phyloP scores from a whole-genome alignment of 805 yeast genomes.

The Wickerhamomyces kurtzmanii region DNA sequence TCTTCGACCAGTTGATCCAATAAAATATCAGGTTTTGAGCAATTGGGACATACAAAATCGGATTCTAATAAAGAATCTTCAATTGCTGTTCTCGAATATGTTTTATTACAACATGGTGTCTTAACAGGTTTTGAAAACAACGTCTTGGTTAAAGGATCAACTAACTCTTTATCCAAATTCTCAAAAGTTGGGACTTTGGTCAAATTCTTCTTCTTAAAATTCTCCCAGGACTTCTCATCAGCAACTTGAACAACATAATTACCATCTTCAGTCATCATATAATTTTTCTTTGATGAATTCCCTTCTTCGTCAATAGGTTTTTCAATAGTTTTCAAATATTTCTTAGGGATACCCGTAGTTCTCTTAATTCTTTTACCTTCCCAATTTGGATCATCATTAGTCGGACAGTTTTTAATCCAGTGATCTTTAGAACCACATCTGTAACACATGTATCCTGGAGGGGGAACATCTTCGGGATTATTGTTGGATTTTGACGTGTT shows the following conservation, averaged over 20 bases:
- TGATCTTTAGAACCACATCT: constrained; percentile 95
- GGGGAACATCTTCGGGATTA: constrained; percentile 66
- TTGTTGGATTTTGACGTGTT: constrained; percentile 17
- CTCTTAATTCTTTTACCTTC: constrained; percentile 87
- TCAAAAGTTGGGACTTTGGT: constrained; percentile 14
- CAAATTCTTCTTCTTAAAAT: constrained; percentile 55
- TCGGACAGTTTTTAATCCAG: constrained; percentile 95
- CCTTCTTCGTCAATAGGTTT: constrained; percentile 63
- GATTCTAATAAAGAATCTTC: constrained; percentile 63
- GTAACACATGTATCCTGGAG: constrained; percentile 93
- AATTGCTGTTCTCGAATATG: constrained; percentile 50
- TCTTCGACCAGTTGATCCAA: constrained; percentile 65
- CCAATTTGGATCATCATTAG: constrained; percentile 84
- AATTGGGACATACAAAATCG: constrained; percentile 88
- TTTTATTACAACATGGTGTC: constrained; percentile 70
- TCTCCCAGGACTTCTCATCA: constrained; percentile 84
- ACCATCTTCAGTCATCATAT: constrained; percentile 90
- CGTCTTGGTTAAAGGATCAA: constrained; percentile 63
- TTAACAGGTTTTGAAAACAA: constrained; percentile 63
- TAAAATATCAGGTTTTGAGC: constrained; percentile 63
- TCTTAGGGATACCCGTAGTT: constrained; percentile 96
- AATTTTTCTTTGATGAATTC: constrained; percentile 41
- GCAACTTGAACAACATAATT: constrained; percentile 95
- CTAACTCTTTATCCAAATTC: constrained; percentile 43
- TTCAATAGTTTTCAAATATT: constrained; percentile 78